Conservation (phyloP, 495 filamentous ascomycete genomes). For the Penicillium salamii region DNA sequence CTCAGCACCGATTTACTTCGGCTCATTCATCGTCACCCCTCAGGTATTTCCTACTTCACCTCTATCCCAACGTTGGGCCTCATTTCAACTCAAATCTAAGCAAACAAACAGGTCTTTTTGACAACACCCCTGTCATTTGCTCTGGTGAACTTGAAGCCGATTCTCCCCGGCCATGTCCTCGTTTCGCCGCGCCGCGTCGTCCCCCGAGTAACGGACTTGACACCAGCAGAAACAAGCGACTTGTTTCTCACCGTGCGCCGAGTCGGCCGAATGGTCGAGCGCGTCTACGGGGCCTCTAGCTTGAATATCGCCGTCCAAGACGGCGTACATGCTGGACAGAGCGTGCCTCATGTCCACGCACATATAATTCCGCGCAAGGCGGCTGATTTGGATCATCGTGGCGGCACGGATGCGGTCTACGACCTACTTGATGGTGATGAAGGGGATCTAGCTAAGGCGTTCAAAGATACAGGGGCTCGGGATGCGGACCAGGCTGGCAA, state of each 20-base stretch:
- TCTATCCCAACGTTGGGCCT: neutral
- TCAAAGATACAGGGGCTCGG: conserved; percentile 15
- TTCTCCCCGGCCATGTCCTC: conserved; percentile 91
- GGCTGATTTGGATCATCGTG: conserved; percentile 51
- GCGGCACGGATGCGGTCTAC: conserved; percentile 68
- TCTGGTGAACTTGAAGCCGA: conserved; percentile 90
- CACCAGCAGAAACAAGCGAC: conserved; percentile 70
- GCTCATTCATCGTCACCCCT: conserved; percentile 45
- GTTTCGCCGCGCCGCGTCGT: conserved; percentile 60
- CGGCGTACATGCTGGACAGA: conserved; percentile 83
- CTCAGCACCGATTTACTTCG: conserved; percentile 40
- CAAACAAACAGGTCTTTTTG: conserved; percentile 68
- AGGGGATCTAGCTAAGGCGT: conserved; percentile 67
- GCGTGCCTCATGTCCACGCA: conserved; percentile 85
- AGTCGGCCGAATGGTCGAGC: conserved; percentile 73
- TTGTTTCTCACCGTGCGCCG: conserved; percentile 81
- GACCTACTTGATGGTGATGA: conserved; percentile 78
- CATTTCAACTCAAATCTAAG: conserved; percentile 1
- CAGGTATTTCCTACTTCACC: conserved; percentile 28
- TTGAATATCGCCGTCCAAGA: conserved; percentile 96
- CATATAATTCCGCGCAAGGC: conserved; percentile 82
- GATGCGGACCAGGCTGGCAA: conserved; percentile 1
- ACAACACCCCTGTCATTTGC: conserved; percentile 74
- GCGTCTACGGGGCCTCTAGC: conserved; percentile 61
- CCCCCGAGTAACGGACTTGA: conserved; percentile 72